Conservation (phyloP, 2,329 filamentous ascomycete genomes). For the Erysiphe neolycopersici region DNA sequence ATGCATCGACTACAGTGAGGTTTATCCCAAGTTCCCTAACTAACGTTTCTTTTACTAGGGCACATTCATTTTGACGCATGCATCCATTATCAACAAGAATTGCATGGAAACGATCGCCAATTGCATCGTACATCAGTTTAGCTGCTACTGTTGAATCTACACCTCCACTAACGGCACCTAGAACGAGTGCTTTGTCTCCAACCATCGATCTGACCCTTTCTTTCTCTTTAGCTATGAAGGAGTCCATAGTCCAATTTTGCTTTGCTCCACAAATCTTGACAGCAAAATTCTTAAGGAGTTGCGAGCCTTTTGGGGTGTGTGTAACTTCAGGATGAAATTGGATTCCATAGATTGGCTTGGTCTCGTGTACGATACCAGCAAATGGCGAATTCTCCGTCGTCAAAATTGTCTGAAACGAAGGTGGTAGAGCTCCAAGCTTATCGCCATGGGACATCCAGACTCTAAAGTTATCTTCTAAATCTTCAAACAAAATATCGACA, state of each 20-base stretch:
- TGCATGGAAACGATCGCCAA: slow-evolving; percentile 56
- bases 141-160: slow-evolving; percentile 67
- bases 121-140: slow-evolving; percentile 64
- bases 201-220: slow-evolving; percentile 55
- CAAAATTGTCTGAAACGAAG: slow-evolving; percentile 47
- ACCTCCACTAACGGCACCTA: slow-evolving; percentile 56
- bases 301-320: slow-evolving; percentile 40
- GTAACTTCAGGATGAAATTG: slow-evolving; percentile 52
- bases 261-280: slow-evolving; percentile 54
- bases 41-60: slow-evolving; percentile 56
- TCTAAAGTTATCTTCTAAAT: slow-evolving; percentile 40
- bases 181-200: slow-evolving; percentile 54
- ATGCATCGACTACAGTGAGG: slow-evolving; percentile 61
- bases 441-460: slow-evolving; percentile 78
- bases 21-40: slow-evolving; percentile 65
- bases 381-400: slow-evolving; percentile 51
- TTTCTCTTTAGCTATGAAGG: slow-evolving; percentile 63
- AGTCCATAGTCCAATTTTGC: slow-evolving; percentile 62
- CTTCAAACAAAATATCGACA: slow-evolving; percentile 55
- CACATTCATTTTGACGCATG: slow-evolving; percentile 64
- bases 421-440: slow-evolving; percentile 51
- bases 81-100: slow-evolving; percentile 66
- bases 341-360: slow-evolving; percentile 45
- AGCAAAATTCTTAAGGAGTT: slow-evolving; percentile 59
- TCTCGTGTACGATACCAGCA: slow-evolving; percentile 50